A percentile compares a stretch with the other conserved stretches of the same genome.
phyloP scores from a whole-genome alignment of 2,329 filamentous ascomycete species.

The Calonectria hawksworthii region DNA sequence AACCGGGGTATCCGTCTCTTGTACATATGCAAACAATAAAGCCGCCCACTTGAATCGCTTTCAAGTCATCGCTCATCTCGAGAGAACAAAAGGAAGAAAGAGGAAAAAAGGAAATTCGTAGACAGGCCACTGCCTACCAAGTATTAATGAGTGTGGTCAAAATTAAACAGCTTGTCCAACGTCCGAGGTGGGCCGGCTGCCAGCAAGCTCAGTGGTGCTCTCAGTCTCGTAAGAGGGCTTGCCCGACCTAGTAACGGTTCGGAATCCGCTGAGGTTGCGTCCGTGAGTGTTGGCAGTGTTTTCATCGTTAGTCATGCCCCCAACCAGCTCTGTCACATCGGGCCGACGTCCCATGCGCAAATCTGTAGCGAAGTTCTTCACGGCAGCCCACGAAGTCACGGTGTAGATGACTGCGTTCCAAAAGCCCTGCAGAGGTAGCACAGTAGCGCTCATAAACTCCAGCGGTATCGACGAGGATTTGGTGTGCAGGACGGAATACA shows the following conservation, averaged over 20 bases:
- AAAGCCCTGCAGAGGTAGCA: constrained; percentile 85
- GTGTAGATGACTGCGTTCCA: constrained; percentile 88
- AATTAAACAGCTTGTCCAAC: constrained; percentile 38
- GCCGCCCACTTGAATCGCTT: not conserved
- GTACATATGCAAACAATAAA: constrained; percentile 2
- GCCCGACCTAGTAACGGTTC: constrained; percentile 45
- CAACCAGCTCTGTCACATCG: constrained; percentile 52
- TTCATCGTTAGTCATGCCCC: constrained; percentile 38
- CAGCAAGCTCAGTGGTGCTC: constrained; percentile 65
- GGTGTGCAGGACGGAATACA: constrained; percentile 76
- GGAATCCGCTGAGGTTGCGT: constrained; percentile 49
- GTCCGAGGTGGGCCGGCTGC: constrained; percentile 54
- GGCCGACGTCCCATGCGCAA: constrained; percentile 47
- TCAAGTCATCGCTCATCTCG: constrained; percentile 4
- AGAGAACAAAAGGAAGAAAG: not conserved
- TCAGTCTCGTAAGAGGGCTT: constrained; percentile 60
- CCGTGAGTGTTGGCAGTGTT: constrained; percentile 31
- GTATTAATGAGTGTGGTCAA: not conserved
- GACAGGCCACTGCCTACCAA: not conserved
- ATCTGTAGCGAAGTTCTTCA: constrained; percentile 62
- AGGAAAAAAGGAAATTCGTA: not conserved
- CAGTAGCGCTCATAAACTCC: constrained; percentile 79
- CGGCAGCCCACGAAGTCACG: constrained; percentile 76
- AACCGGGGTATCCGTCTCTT: constrained; percentile 8
- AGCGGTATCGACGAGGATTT: constrained; percentile 68